These are phyloP conservation scores for Acer saccharum DNA, from an alignment of 345 rosid species.

Conservation along the genomic window DNA sequence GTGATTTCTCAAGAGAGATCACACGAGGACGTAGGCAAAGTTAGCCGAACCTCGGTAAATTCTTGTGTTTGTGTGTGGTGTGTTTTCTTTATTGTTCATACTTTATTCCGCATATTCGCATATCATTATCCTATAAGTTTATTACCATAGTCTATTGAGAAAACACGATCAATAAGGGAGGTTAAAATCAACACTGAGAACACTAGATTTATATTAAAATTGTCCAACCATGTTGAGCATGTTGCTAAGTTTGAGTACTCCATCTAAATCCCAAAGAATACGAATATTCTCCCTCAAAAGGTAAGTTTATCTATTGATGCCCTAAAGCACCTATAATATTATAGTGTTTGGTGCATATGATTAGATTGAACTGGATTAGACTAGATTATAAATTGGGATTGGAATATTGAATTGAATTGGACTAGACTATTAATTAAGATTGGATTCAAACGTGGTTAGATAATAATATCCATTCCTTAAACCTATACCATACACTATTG, in stretches of 20 bases:
- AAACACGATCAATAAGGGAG: too few species aligned
- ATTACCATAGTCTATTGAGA: too few species aligned
- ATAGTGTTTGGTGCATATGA: not conserved
- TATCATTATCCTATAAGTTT: too few species aligned
- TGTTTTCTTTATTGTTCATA: too few species aligned
- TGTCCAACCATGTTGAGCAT: not conserved
- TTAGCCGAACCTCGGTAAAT: too few species aligned
- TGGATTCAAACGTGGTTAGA: not conserved
- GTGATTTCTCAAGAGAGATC: too few species aligned
- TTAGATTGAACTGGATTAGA: not conserved
- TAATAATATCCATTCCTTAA: not conserved
- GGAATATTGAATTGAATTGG: not conserved
- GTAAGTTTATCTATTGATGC: not conserved
- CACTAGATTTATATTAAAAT: not conserved
- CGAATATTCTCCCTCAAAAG: not conserved
- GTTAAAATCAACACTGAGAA: too few species aligned
- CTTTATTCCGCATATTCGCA: too few species aligned
- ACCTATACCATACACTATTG: not conserved
- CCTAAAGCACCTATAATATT: not conserved
- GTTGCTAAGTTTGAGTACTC: not conserved
- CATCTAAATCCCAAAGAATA: not conserved
- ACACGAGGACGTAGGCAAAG: too few species aligned
- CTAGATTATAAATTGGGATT: not conserved
- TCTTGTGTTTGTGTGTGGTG: too few species aligned
- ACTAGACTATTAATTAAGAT: not conserved